Conservation (phyloP, 2,329 filamentous ascomycete species). For the Lachnellula arida region DNA sequence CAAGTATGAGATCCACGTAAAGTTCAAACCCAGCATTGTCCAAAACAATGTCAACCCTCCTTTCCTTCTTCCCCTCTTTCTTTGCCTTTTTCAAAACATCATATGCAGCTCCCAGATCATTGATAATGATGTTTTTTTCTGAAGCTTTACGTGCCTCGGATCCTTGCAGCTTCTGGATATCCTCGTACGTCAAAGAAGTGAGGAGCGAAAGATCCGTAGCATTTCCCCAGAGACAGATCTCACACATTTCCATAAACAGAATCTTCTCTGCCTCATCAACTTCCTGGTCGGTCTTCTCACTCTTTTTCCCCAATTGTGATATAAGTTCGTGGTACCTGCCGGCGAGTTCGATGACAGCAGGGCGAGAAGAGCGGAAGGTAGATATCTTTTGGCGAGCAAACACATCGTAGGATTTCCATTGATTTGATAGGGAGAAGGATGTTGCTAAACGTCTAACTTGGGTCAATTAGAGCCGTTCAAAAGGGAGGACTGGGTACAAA, state of each 20-base stretch:
- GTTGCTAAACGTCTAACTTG: conserved; percentile 68
- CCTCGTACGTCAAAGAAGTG: conserved; percentile 86
- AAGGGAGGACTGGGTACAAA: conserved; percentile 1
- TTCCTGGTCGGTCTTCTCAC: conserved; percentile 17
- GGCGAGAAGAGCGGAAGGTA: conserved; percentile 87
- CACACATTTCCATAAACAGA: conserved; percentile 87
- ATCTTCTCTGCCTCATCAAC: conserved; percentile 64
- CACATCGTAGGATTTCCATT: conserved; percentile 89
- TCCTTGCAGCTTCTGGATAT: conserved; percentile 94
- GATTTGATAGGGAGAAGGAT: conserved; percentile 67
- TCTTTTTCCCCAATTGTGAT: conserved; percentile 55
- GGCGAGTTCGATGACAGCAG: conserved; percentile 78
- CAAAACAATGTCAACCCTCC: conserved; percentile 87
- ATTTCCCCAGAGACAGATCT: conserved; percentile 97
- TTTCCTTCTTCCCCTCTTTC: conserved; percentile 57
- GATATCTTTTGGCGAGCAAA: conserved; percentile 86
- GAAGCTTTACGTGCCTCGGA: conserved; percentile 78
- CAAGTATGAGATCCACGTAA: conserved; percentile 89
- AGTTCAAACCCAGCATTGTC: conserved; percentile 98
- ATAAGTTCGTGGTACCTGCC: conserved; percentile 72
- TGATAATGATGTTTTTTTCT: conserved; percentile 88
- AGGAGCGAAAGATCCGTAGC: conserved; percentile 90
- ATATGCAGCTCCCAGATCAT: conserved; percentile 75
- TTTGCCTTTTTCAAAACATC: conserved; percentile 61
- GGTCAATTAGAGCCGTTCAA: conserved; percentile 5